Evolutionary conservation across 768 basidiomycete genomes (phyloP).

Genomic region (Neoboletus subvelutipes): DNA sequence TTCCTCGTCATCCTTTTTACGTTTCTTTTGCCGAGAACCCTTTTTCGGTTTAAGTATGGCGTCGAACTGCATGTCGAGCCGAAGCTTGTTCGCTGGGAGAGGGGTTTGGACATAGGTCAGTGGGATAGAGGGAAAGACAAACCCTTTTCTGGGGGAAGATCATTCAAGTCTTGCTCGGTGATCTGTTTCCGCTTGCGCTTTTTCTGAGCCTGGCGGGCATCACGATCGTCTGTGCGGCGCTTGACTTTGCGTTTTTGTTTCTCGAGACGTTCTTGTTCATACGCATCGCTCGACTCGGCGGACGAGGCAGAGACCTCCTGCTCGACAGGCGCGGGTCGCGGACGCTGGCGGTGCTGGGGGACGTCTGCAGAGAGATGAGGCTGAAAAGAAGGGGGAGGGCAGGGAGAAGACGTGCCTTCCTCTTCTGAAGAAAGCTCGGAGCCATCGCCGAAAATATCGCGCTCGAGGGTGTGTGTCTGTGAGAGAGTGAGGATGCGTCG

Average conservation of each 20-base stretch:
- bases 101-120: not conserved
- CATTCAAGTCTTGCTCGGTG: slow-evolving; percentile 63
- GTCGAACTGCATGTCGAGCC: slow-evolving; percentile 82
- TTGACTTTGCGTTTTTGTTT: slow-evolving; percentile 27
- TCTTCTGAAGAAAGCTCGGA: slow-evolving; percentile 82
- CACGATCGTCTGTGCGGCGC: slow-evolving; percentile 46
- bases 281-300: slow-evolving; percentile 53
- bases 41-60: slow-evolving; percentile 85
- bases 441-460: slow-evolving; percentile 80
- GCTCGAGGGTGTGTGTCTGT: slow-evolving; percentile 45
- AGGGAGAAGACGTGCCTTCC: slow-evolving; percentile 38
- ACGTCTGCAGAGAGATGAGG: slow-evolving; percentile 34
- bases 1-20: slow-evolving; percentile 81
- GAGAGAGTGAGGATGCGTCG: not conserved
- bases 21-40: slow-evolving; percentile 55
- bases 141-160: slow-evolving; percentile 81
- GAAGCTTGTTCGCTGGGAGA: slow-evolving; percentile 65
- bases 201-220: slow-evolving; percentile 36
- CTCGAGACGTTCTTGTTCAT: slow-evolving; percentile 38
- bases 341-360: slow-evolving; percentile 43
- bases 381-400: not conserved
- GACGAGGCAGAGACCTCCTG: slow-evolving; percentile 38
- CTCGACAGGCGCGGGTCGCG: slow-evolving; percentile 29
- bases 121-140: slow-evolving; percentile 12
- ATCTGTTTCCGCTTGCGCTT: slow-evolving; percentile 64